Percentiles rank a stretch among this genome's conserved stretches.
These are phyloP conservation scores for Pseudocercospora fijiensis DNA, from an alignment of 2,329 filamentous ascomycete genomes.

Conservation along the genomic window DNA sequence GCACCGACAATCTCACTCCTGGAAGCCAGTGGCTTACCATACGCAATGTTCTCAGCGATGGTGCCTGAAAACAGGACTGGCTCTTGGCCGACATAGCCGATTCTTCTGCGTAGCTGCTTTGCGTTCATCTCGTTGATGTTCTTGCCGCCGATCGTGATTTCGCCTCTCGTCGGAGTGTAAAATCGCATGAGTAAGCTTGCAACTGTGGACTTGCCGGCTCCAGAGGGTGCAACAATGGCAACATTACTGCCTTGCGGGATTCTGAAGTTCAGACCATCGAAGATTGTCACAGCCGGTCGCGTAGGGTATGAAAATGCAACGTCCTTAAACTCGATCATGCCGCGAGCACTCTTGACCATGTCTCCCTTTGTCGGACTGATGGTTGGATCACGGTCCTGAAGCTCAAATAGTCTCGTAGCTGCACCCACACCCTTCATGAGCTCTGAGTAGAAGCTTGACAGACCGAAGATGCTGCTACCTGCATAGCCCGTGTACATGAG, in stretches of 20 bases:
- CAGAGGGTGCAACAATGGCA: constrained; percentile 92
- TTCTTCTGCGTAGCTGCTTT: constrained; percentile 86
- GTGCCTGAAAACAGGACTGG: constrained; percentile 87
- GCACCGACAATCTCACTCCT: constrained; percentile 80
- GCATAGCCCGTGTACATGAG: constrained; percentile 96
- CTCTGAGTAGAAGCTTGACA: constrained; percentile 96
- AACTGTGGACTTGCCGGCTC: constrained; percentile 94
- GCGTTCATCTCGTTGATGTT: constrained; percentile 86
- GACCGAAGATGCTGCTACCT: constrained; percentile 82
- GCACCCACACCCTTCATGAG: constrained; percentile 98
- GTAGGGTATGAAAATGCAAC: constrained; percentile 92
- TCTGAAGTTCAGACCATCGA: constrained; percentile 82
- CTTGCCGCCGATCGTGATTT: constrained; percentile 77
- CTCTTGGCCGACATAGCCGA: constrained; percentile 93
- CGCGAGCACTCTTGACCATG: constrained; percentile 78
- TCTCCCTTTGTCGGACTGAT: constrained; percentile 83
- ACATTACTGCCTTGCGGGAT: constrained; percentile 94
- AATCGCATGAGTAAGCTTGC: constrained; percentile 88
- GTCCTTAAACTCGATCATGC: constrained; percentile 81
- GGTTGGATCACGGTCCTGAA: constrained; percentile 83
- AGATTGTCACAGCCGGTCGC: constrained; percentile 85
- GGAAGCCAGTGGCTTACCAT: constrained; percentile 77
- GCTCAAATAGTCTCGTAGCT: constrained; percentile 90
- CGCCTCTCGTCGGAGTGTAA: constrained; percentile 76
- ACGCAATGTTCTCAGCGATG: constrained; percentile 86